Conservation (phyloP, 805 yeast genomes). For the Debaryomyces tyrocola region DNA sequence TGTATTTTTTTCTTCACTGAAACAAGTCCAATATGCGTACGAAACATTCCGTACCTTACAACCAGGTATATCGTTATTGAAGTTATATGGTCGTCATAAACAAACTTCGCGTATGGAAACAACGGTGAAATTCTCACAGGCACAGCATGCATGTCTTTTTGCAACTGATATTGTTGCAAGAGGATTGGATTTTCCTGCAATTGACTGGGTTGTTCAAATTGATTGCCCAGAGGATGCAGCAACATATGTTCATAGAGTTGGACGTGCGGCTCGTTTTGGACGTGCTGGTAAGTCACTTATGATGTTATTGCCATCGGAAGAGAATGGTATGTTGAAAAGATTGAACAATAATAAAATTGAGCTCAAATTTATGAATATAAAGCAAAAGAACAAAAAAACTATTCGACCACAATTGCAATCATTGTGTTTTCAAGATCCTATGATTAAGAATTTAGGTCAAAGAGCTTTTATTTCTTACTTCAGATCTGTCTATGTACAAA, state of each 20-base stretch:
- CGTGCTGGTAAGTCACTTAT: slow-evolving; percentile 78
- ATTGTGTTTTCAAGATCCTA: slow-evolving; percentile 87
- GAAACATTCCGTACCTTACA: slow-evolving; percentile 84
- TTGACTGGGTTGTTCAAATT: slow-evolving; percentile 91
- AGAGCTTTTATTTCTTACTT: slow-evolving; percentile 92
- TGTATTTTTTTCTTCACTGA: slow-evolving; percentile 83
- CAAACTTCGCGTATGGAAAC: slow-evolving; percentile 88
- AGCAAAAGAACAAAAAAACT: slow-evolving; percentile 68
- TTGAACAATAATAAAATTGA: slow-evolving; percentile 65
- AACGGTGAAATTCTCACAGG: slow-evolving; percentile 70
- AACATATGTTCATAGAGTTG: slow-evolving; percentile 89
- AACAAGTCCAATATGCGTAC: slow-evolving; percentile 87
- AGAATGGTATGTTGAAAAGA: slow-evolving; percentile 68
- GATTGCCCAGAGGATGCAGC: slow-evolving; percentile 91
- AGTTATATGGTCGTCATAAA: slow-evolving; percentile 85
- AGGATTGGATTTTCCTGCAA: slow-evolving; percentile 89
- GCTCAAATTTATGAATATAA: slow-evolving; percentile 70
- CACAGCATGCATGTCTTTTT: slow-evolving; percentile 77
- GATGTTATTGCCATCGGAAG: slow-evolving; percentile 83
- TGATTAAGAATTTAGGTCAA: slow-evolving; percentile 89
- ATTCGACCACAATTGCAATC: slow-evolving; percentile 86
- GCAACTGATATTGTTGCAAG: slow-evolving; percentile 93
- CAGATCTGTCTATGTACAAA: slow-evolving; percentile 80
- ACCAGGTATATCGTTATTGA: slow-evolving; percentile 87
- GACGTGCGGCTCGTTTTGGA: slow-evolving; percentile 87